Base-by-base conservation (phyloP, 129 eudicot genomes). In the Arctium lappa region DNA sequence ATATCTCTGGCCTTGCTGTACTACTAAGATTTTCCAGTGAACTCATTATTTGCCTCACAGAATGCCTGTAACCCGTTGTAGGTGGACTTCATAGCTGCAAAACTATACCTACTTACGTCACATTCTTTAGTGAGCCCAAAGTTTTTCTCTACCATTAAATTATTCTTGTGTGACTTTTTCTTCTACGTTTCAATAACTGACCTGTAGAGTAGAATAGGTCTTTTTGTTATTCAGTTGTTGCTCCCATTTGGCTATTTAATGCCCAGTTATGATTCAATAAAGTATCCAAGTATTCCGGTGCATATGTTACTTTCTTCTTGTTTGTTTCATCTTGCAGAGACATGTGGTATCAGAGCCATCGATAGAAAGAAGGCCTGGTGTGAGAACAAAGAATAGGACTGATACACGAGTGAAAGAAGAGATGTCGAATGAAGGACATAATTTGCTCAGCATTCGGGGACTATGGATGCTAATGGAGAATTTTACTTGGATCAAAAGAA, bases 61-160 rank as follows among this genome's bases (percentile, higher is more conserved):
- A 90, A 89, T 44, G 93, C 85, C 80, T 93, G 83, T 50, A 93
- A 88, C 39, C 87, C 97, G 68, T 77, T 81, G 29, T 89, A 89
- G 46, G 72, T 76, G 81, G 84, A 77, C 38, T 85, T 85, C 72
- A 65, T 75, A 5, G 36, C 81, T 69, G 76, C 68, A 81, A 73
- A 80, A 65, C 42, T 83, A 60, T 66, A 78, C 84, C 73, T 85
- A 56, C 74, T 83, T 31, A 37, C 34, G 75, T 79, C 87, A 75
- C 31, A 63, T 78, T 88, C 90, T 75, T 84, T 74, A 70, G 82
- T 74, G 68, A 27, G 70, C 72, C 31, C 85, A 79, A 73, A 34
- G 8, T 72, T 87, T 79, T 73, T 72, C 79, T 79, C 81, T 82
- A 75, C 86, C 81, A 22, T 22, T n/a, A n/a, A n/a, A n/a, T n/a